Percentiles rank a stretch among this genome's conserved stretches.
phyloP scores from a whole-genome alignment of 495 filamentous ascomycete genomes.

The Acidiella bohemica region DNA sequence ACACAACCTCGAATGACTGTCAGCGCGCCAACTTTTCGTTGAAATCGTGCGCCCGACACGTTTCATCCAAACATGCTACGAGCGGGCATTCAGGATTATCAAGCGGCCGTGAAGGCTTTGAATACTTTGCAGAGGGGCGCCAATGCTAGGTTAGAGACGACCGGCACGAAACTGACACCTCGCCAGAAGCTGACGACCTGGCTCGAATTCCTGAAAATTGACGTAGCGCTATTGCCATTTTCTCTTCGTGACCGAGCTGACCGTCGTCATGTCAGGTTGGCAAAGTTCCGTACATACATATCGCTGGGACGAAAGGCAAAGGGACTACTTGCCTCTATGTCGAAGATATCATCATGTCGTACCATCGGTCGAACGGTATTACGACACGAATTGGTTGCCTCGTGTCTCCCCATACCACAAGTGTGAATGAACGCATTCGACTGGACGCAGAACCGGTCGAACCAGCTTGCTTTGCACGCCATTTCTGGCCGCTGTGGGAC shows the following conservation, averaged over 20 bases:
- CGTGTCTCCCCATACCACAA: slow-evolving; percentile 16
- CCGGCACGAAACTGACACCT: background rate
- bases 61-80: no score
- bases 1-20: no score
- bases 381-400: slow-evolving; percentile 21
- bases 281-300: slow-evolving; percentile 31
- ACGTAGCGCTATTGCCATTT: background rate
- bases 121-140: background rate
- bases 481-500: slow-evolving; percentile 21
- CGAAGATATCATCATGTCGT: no score
- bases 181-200: background rate
- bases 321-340: slow-evolving; percentile 39
- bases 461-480: slow-evolving; percentile 13
- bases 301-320: slow-evolving; percentile 41
- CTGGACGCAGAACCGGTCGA: slow-evolving; percentile 19
- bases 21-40: no score
- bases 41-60: no score
- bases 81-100: no score
- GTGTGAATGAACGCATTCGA: slow-evolving; percentile 17
- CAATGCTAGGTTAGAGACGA: background rate
- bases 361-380: slow-evolving; percentile 26
- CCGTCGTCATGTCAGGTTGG: slow-evolving; percentile 1
- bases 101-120: background rate
- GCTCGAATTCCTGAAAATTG: background rate
- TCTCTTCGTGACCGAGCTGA: background rate